phyloP scores from a whole-genome alignment of 1,284 basidiomycete species.

The Ustilago bromivora region DNA sequence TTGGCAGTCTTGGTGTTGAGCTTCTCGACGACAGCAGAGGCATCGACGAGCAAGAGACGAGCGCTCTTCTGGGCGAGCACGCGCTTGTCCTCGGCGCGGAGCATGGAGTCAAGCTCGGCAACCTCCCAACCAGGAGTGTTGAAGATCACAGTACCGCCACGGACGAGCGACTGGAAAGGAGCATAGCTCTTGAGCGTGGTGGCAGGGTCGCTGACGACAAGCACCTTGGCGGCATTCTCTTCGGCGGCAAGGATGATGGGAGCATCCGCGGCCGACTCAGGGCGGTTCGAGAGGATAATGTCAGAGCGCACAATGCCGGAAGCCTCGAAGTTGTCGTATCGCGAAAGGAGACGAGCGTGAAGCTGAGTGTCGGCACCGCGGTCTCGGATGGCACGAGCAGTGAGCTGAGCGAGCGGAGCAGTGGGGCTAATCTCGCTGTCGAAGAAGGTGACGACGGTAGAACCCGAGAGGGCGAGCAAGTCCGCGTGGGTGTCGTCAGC shows the following conservation, averaged over 20 bases:
- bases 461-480: slow-evolving; percentile 54
- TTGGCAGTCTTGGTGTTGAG: slow-evolving; percentile 57
- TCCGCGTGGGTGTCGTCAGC: slow-evolving; percentile 48
- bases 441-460: slow-evolving; percentile 62
- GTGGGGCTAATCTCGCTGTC: slow-evolving; percentile 64
- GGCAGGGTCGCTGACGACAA: slow-evolving; percentile 62
- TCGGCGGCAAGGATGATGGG: slow-evolving; percentile 61
- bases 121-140: slow-evolving; percentile 63
- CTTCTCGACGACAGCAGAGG: slow-evolving; percentile 56
- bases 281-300: slow-evolving; percentile 56
- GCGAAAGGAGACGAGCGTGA: slow-evolving; percentile 60
- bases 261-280: slow-evolving; percentile 49
- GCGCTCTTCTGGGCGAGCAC: slow-evolving; percentile 60
- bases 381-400: slow-evolving; percentile 60
- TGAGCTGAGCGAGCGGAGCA: slow-evolving; percentile 51
- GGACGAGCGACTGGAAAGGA: slow-evolving; percentile 59
- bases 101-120: slow-evolving; percentile 63
- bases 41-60: slow-evolving; percentile 60
- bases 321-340: slow-evolving; percentile 67
- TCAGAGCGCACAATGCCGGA: slow-evolving; percentile 65
- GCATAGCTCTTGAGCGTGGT: slow-evolving; percentile 61
- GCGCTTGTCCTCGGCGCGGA: slow-evolving; percentile 63
- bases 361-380: slow-evolving; percentile 49
- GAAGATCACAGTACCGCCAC: slow-evolving; percentile 65
- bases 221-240: slow-evolving; percentile 51